These are phyloP conservation scores for Hemerocallis citrina DNA, from an alignment of 106 monocot species.

Conservation along the genomic window DNA sequence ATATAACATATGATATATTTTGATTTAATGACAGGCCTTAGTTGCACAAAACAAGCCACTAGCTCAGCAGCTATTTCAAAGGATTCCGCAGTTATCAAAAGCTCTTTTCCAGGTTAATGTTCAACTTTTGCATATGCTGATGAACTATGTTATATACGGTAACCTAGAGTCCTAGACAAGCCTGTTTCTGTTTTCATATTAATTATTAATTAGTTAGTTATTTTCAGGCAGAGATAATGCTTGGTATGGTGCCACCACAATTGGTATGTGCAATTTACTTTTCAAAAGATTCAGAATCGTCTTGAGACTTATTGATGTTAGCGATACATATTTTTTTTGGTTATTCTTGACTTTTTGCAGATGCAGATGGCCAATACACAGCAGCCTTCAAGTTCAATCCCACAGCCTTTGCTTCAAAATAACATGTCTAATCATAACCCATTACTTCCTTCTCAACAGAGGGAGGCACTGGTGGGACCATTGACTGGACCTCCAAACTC, in stretches of 20 bases:
- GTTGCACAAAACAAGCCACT: slow-evolving; percentile 44
- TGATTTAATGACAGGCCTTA: slow-evolving; percentile 38
- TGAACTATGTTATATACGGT: no score
- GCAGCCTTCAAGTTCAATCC: slow-evolving; percentile 20
- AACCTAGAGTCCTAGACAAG: no score
- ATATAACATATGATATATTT: not conserved
- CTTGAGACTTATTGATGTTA: not conserved
- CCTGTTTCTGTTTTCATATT: no score
- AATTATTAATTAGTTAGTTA: no score
- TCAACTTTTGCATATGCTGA: not conserved
- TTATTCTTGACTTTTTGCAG: slow-evolving; percentile 31
- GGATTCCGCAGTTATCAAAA: slow-evolving; percentile 48
- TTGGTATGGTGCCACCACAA: slow-evolving; percentile 79
- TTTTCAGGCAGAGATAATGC: slow-evolving; percentile 84
- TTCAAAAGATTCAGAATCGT: not conserved
- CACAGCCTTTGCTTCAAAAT: slow-evolving; percentile 16
- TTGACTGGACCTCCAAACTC: slow-evolving; percentile 22
- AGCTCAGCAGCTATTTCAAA: slow-evolving; percentile 50
- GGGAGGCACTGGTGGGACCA: slow-evolving; percentile 23
- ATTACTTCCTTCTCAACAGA: slow-evolving; percentile 21
- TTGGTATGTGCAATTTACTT: slow-evolving; percentile 36
- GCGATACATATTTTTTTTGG: not conserved
- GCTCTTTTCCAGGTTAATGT: slow-evolving; percentile 83
- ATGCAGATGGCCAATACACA: slow-evolving; percentile 57
- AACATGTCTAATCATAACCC: slow-evolving; percentile 23